Conservation (phyloP, 148 eudicot genomes). For the Nepenthes mirabilis region DNA sequence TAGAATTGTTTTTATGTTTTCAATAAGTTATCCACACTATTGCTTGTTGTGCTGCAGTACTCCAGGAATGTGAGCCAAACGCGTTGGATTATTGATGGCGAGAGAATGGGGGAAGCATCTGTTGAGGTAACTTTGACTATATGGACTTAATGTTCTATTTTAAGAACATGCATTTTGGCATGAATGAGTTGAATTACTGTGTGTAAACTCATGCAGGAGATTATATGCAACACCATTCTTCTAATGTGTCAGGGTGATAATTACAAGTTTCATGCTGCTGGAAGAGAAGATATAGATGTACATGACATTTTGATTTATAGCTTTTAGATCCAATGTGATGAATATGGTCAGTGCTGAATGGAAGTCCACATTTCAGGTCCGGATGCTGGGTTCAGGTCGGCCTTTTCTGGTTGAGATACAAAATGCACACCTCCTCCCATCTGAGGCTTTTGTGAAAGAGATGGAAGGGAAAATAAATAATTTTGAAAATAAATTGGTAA, state of each 20-base stretch:
- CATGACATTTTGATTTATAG: slow-evolving; percentile 18
- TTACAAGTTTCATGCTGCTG: slow-evolving; percentile 98
- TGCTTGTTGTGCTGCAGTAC: slow-evolving; percentile 37
- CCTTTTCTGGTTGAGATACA: slow-evolving; percentile 90
- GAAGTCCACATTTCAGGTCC: slow-evolving; percentile 44
- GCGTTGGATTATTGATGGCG: slow-evolving; percentile 95
- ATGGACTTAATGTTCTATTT: not conserved
- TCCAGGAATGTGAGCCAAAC: slow-evolving; percentile 94
- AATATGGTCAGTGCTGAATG: slow-evolving; percentile 11
- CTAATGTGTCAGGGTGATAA: slow-evolving; percentile 66
- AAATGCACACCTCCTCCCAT: slow-evolving; percentile 68
- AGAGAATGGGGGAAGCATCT: slow-evolving; percentile 96
- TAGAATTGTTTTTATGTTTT: not conserved
- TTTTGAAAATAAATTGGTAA: slow-evolving; percentile 53
- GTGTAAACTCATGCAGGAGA: slow-evolving; percentile 27
- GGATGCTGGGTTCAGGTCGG: slow-evolving; percentile 95
- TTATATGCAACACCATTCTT: slow-evolving; percentile 56
- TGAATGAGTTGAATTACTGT: not conserved
- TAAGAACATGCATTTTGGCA: no score
- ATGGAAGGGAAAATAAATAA: slow-evolving; percentile 64
- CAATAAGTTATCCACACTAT: not conserved
- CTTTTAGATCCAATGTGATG: slow-evolving; percentile 1
- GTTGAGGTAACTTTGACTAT: slow-evolving; percentile 48
- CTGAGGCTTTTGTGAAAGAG: slow-evolving; percentile 46
- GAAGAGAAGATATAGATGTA: slow-evolving; percentile 99